Conservation (phyloP, 2,329 filamentous ascomycete genomes). For the Gaeumannomyces tritici region DNA sequence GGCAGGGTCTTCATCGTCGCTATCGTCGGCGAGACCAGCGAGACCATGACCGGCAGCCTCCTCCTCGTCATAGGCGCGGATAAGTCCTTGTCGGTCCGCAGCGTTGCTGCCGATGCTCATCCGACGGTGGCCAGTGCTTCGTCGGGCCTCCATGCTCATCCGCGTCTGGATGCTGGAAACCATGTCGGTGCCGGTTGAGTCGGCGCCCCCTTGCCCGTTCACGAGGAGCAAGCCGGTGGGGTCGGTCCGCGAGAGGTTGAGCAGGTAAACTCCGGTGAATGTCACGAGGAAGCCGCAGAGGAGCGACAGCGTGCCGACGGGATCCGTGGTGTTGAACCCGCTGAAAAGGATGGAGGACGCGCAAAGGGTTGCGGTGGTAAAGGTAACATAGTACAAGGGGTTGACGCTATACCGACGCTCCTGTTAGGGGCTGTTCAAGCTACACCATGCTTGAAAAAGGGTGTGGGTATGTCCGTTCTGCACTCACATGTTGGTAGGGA, state of each 20-base stretch:
- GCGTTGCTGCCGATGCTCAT: conserved; percentile 51
- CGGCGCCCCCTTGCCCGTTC: conserved; percentile 51
- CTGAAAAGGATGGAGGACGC: conserved; percentile 94
- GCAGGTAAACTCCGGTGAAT: conserved; percentile 88
- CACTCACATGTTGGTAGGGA: conserved; percentile 90
- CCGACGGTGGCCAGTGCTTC: conserved; percentile 56
- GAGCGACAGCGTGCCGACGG: conserved; percentile 85
- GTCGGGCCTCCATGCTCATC: conserved; percentile 81
- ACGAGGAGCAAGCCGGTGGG: conserved; percentile 66
- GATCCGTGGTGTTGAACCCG: conserved; percentile 90
- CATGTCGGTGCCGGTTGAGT: conserved; percentile 84
- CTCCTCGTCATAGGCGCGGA: conserved; percentile 84
- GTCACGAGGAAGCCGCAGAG: conserved; percentile 90
- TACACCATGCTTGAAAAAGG: neutral
- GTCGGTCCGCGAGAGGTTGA: conserved; percentile 90
- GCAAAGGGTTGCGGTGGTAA: conserved; percentile 87
- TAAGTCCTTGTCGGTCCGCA: conserved; percentile 71
- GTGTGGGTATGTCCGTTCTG: neutral
- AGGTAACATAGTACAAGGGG: conserved; percentile 94
- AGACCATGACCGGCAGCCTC: conserved; percentile 64
- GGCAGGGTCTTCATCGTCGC: conserved; percentile 41
- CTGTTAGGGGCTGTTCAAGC: conserved; percentile 2
- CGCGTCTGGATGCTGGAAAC: conserved; percentile 84
- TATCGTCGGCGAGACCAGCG: conserved; percentile 69
- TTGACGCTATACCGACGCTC: conserved; percentile 62